Conservation (phyloP, 2,329 filamentous ascomycete species). For the Fusarium sp. region DNA sequence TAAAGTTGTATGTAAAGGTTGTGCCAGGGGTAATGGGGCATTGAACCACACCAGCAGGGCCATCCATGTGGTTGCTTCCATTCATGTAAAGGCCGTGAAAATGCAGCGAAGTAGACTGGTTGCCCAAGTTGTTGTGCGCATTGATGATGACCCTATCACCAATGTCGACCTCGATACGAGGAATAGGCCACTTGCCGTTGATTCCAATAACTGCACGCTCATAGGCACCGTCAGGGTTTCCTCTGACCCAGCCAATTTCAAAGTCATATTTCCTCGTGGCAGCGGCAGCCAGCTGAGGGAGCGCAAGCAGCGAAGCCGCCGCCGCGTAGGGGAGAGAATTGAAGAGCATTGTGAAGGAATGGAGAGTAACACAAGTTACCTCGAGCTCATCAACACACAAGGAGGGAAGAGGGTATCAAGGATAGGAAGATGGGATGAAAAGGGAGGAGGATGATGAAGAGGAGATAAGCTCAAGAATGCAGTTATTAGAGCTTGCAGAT, state of each 20-base stretch:
- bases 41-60: slow-evolving; percentile 74
- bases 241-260: slow-evolving; percentile 77
- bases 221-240: slow-evolving; percentile 75
- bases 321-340: slow-evolving; percentile 24
- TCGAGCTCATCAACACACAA: slow-evolving; percentile 16
- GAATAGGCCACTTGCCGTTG: slow-evolving; percentile 82
- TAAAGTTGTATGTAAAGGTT: slow-evolving; percentile 78
- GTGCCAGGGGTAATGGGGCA: slow-evolving; percentile 73
- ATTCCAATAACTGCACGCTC: slow-evolving; percentile 78
- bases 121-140: slow-evolving; percentile 69
- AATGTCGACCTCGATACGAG: slow-evolving; percentile 70
- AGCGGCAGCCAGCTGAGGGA: slow-evolving; percentile 42
- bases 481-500: slow-evolving; percentile 14
- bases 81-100: slow-evolving; percentile 81
- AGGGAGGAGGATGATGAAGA: slow-evolving; percentile 1
- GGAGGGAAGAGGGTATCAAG: background rate
- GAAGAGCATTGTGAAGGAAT: slow-evolving; percentile 31
- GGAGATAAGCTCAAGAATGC: background rate
- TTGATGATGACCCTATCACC: slow-evolving; percentile 73
- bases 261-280: slow-evolving; percentile 71
- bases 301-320: slow-evolving; percentile 34
- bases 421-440: background rate
- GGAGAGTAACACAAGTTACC: background rate
- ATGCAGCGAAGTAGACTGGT: slow-evolving; percentile 73
- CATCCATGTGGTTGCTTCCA: slow-evolving; percentile 78